Base-by-base conservation (phyloP, 2,329 filamentous ascomycete genomes). In the Whalleya microplaca region DNA sequence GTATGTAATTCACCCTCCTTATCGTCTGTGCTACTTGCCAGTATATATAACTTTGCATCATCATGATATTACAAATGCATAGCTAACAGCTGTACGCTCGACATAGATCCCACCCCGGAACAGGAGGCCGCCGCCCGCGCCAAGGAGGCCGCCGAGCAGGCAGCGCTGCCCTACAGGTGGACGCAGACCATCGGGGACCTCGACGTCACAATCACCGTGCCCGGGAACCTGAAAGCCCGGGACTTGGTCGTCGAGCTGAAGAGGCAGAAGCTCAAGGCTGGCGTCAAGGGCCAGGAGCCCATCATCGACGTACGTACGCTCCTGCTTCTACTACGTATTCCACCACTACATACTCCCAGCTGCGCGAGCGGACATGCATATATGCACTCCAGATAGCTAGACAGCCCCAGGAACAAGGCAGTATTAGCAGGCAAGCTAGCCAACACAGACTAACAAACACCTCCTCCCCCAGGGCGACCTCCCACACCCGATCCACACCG, bases 121-220 rank as follows among this genome's bases (percentile, higher is more conserved):
- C 80, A 85, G 63, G 78, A 81, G 64, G 85, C 81, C 10, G 84
- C 84, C 19, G 80, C 83, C 55, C 80, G 79, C 63, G 88, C 86
- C 60, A 87, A 88, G 72, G 92, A 99, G 78, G 81, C 84, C 54
- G 89, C 88, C 67, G 95, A 99, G 78, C 95, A 99, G 80, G 89
- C 87, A 42, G 85, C 88, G 21, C 87, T 99, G 42, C 95, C 95
- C 0, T 99, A 99, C 86, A 95, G 96, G 78, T 99, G 95, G 95
- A 90, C 84, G 10, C 95, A 99, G 78, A 93, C 90, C 21, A 96
- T 99, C 72, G 83, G 82, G 66, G 95, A 98, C 71, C 78, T 97
- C 58, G 91, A 96, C 71, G 78, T 98, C 68, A 88, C 83, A 48
- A 83, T 96, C 56, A 79, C 84, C 23, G 86, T 99, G 0, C 89